Evolutionary conservation across 108 stramenopile genomes (phyloP).

Genomic region (Pseudonitzschia multiseries): DNA sequence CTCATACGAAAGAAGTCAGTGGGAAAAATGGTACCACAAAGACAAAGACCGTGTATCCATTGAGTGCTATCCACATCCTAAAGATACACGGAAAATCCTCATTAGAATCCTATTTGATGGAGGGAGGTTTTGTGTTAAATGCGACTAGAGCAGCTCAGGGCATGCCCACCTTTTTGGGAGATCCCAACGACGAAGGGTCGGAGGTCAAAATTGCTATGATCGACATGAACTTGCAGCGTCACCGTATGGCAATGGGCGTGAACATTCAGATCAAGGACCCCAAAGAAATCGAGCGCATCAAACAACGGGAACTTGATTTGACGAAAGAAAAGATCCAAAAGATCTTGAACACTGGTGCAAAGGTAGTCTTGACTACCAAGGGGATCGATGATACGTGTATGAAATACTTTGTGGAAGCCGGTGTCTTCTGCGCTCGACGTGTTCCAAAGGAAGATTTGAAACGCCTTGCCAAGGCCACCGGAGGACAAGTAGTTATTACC

Average conservation of each 20-base stretch:
- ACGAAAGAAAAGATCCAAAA: conserved; percentile 99
- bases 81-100: conserved; percentile 98
- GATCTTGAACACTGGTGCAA: conserved; percentile 95
- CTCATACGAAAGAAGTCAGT: conserved; percentile 13
- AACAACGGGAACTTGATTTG: conserved; percentile 98
- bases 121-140: conserved; percentile 95
- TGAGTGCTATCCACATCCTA: conserved; percentile 97
- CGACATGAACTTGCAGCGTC: conserved; percentile 98
- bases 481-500: conserved; percentile 92
- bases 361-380: conserved; percentile 97
- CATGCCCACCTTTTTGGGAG: conserved; percentile 92
- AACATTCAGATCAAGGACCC: conserved; percentile 91
- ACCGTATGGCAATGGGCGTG: conserved; percentile 99
- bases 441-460: conserved; percentile 96
- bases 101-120: conserved; percentile 89
- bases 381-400: conserved; percentile 99
- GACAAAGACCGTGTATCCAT: conserved; percentile 83
- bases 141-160: conserved; percentile 93
- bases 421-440: conserved; percentile 92
- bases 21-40: conserved; percentile 24
- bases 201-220: conserved; percentile 94
- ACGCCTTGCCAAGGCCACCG: conserved; percentile 98
- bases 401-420: conserved; percentile 99
- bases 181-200: conserved; percentile 28
- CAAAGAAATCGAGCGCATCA: conserved; percentile 93